phyloP scores from a whole-genome alignment of 2,329 filamentous ascomycete genomes.

The Aspergillus melleus region DNA sequence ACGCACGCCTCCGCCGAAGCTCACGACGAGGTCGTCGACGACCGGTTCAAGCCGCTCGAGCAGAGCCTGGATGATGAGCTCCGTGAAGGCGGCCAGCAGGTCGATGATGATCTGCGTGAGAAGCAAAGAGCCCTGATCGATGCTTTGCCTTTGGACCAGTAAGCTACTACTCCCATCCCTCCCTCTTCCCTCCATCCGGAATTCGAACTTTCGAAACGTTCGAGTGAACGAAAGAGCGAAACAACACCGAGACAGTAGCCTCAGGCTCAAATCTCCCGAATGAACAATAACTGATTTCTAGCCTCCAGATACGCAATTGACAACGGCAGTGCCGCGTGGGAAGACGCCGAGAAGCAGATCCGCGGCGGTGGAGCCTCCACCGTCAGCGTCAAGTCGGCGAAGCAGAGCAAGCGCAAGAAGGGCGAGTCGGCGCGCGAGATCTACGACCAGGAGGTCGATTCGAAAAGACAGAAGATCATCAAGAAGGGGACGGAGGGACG shows the following conservation, averaged over 20 bases:
- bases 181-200: too few relatives aligned
- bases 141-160: conserved; percentile 84
- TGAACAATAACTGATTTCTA: conserved; percentile 43
- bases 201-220: too few relatives aligned
- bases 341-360: conserved; percentile 73
- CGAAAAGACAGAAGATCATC: conserved; percentile 46
- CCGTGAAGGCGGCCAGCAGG: conserved; percentile 77
- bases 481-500: conserved; percentile 46
- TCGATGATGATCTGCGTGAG: conserved; percentile 67
- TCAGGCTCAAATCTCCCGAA: conserved; percentile 12
- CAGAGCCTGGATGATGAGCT: conserved; percentile 77
- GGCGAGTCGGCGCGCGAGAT: conserved; percentile 54
- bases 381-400: conserved; percentile 79
- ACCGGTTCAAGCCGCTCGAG: conserved; percentile 69
- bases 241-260: background rate
- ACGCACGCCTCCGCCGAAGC: conserved; percentile 53
- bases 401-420: conserved; percentile 71
- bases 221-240: background rate
- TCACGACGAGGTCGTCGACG: conserved; percentile 67
- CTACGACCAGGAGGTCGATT: conserved; percentile 44
- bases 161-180: too few relatives aligned
- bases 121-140: conserved; percentile 89
- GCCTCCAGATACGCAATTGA: conserved; percentile 46
- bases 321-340: conserved; percentile 53
- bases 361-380: conserved; percentile 51